A percentile compares a stretch with the other conserved stretches of the same genome.
These are phyloP conservation scores for Cyclotella atomus DNA, from an alignment of 108 stramenopile species.

Conservation along the genomic window DNA sequence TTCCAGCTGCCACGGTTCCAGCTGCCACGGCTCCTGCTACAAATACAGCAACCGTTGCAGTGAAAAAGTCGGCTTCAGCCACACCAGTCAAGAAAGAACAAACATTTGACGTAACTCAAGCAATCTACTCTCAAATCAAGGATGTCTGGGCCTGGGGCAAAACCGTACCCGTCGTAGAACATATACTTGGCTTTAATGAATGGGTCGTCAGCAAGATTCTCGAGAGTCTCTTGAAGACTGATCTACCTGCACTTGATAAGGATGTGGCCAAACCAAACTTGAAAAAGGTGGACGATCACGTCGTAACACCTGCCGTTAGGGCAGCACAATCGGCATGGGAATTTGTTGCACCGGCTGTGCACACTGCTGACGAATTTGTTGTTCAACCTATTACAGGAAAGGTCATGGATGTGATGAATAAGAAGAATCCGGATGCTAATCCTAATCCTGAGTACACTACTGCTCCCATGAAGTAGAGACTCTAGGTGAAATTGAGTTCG, in stretches of 20 bases:
- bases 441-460: conserved; percentile 37
- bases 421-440: conserved; percentile 7
- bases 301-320: conserved; percentile 73
- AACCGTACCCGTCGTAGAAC: conserved; percentile 53
- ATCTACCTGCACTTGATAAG: conserved; percentile 52
- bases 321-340: conserved; percentile 53
- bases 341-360: conserved; percentile 51
- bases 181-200: conserved; percentile 68
- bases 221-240: conserved; percentile 47
- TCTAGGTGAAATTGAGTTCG: background rate
- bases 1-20: background rate
- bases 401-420: conserved; percentile 26
- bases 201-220: conserved; percentile 69
- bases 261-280: conserved; percentile 48
- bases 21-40: background rate
- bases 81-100: conserved; percentile 9
- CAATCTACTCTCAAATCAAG: conserved; percentile 63
- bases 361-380: conserved; percentile 63
- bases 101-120: conserved; percentile 60
- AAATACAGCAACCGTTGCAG: background rate
- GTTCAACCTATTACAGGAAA: conserved; percentile 25
- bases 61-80: too few species aligned
- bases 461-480: conserved; percentile 13
- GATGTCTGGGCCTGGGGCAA: conserved; percentile 82
- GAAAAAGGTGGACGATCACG: conserved; percentile 56